Percentiles rank a stretch among this genome's conserved stretches.
These are phyloP conservation scores for Pseudogymnoascus sp. DNA, from an alignment of 2,329 filamentous ascomycete species.

Conservation along the genomic window DNA sequence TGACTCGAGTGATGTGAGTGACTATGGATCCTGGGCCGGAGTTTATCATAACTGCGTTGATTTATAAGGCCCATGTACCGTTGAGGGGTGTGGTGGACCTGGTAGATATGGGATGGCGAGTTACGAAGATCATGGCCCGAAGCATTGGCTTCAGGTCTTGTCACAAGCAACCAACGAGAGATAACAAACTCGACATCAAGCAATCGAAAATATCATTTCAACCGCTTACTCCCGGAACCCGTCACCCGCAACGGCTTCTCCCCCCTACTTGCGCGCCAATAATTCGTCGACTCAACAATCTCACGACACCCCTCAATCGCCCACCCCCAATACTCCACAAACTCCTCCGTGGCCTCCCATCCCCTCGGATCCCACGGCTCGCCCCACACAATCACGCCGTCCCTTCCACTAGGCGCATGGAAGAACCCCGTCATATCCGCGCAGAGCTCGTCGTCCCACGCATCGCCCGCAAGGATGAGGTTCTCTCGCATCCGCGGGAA, in stretches of 20 bases:
- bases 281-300: constrained; percentile 23
- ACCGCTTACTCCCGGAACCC: background rate
- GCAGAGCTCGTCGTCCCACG: constrained; percentile 19
- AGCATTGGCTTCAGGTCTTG: background rate
- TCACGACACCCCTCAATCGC: constrained; percentile 21
- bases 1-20: background rate
- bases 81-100: background rate
- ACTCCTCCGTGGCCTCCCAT: constrained; percentile 24
- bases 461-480: constrained; percentile 15
- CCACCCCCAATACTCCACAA: constrained; percentile 25
- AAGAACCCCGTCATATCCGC: constrained; percentile 16
- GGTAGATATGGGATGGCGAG: background rate
- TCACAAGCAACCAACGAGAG: background rate
- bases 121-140: background rate
- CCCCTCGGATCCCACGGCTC: constrained; percentile 24
- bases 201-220: background rate
- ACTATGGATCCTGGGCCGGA: background rate
- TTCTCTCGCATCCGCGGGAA: constrained; percentile 26
- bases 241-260: constrained; percentile 12
- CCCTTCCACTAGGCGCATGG: constrained; percentile 7
- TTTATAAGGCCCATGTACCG: background rate
- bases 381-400: constrained; percentile 24
- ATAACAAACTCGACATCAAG: background rate
- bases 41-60: background rate
- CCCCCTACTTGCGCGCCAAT: constrained; percentile 22